Evolutionary conservation across 2,329 filamentous ascomycete species (phyloP).

Genomic region (Cercospora citrullina): DNA sequence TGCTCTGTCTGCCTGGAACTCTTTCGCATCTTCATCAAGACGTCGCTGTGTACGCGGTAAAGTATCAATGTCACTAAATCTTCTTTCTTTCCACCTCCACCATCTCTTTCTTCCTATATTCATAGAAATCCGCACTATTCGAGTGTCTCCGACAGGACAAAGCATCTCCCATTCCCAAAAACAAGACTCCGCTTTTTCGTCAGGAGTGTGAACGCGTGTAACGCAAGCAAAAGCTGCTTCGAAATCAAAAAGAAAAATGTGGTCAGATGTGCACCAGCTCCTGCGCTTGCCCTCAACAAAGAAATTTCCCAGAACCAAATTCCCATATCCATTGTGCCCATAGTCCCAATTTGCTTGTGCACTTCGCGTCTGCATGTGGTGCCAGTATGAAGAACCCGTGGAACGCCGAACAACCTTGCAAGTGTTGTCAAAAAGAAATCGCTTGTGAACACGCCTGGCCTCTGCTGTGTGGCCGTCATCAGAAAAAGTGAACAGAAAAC

Average conservation of each 20-base stretch:
- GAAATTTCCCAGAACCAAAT: background rate
- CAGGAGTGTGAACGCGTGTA: constrained; percentile 5
- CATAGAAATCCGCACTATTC: background rate
- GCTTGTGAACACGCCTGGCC: constrained; percentile 9
- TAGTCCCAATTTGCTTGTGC: constrained; percentile 5
- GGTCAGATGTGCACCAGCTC: constrained; percentile 15
- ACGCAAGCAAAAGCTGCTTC: constrained; percentile 1
- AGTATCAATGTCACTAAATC: background rate
- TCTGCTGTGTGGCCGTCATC: constrained; percentile 14
- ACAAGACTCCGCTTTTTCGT: constrained; percentile 14
- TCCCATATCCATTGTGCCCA: constrained; percentile 8
- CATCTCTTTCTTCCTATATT: background rate
- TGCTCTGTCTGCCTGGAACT: background rate
- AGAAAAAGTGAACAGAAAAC: constrained; percentile 4
- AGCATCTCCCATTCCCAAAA: background rate
- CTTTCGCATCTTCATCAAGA: constrained; percentile 2
- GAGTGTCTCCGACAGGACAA: background rate
- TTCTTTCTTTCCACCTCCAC: background rate
- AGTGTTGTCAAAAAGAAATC: background rate
- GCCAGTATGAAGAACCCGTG: background rate
- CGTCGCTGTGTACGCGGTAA: constrained; percentile 10
- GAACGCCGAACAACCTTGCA: constrained; percentile 12
- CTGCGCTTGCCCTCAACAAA: constrained; percentile 13
- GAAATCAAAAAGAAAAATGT: background rate
- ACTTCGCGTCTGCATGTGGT: constrained; percentile 13